Evolutionary conservation across 208 protist genomes (phyloP).

Genomic region (Sergeia podlipaevii): DNA sequence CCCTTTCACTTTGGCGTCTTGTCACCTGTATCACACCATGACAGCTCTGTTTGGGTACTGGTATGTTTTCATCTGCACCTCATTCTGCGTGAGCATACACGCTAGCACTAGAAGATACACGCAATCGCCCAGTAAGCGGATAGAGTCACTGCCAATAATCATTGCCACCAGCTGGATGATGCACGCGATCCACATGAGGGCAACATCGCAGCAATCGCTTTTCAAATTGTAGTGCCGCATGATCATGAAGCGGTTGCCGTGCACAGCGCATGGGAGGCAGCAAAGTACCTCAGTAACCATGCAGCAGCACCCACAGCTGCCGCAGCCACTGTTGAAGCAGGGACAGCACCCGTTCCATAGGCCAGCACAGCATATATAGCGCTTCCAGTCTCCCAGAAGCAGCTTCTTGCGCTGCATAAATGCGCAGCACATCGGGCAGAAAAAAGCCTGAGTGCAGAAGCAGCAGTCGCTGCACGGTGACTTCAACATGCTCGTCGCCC

Average conservation of each 20-base stretch:
- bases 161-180: slow-evolving; percentile 14
- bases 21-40: slow-evolving; percentile 24
- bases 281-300: slow-evolving; percentile 37
- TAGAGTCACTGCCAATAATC: slow-evolving; percentile 6
- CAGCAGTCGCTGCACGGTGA: slow-evolving; percentile 32
- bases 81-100: slow-evolving; percentile 67
- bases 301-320: slow-evolving; percentile 24
- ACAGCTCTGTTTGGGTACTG: slow-evolving; percentile 23
- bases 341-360: slow-evolving; percentile 33
- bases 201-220: slow-evolving; percentile 51
- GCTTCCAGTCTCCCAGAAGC: slow-evolving; percentile 31
- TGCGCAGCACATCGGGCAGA: slow-evolving; percentile 51
- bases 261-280: slow-evolving; percentile 44
- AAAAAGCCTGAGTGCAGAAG: slow-evolving; percentile 33
- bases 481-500: slow-evolving; percentile 22
- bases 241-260: slow-evolving; percentile 70
- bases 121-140: slow-evolving; percentile 21
- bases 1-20: too few relatives aligned
- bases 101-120: slow-evolving; percentile 36
- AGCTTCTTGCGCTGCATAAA: slow-evolving; percentile 57
- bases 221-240: slow-evolving; percentile 49
- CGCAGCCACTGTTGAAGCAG: slow-evolving; percentile 21
- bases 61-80: slow-evolving; percentile 45
- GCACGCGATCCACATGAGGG: slow-evolving; percentile 30
- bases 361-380: slow-evolving; percentile 63